Evolutionary conservation across 768 basidiomycete genomes (phyloP).

Genomic region (Polyporus arcularius): DNA sequence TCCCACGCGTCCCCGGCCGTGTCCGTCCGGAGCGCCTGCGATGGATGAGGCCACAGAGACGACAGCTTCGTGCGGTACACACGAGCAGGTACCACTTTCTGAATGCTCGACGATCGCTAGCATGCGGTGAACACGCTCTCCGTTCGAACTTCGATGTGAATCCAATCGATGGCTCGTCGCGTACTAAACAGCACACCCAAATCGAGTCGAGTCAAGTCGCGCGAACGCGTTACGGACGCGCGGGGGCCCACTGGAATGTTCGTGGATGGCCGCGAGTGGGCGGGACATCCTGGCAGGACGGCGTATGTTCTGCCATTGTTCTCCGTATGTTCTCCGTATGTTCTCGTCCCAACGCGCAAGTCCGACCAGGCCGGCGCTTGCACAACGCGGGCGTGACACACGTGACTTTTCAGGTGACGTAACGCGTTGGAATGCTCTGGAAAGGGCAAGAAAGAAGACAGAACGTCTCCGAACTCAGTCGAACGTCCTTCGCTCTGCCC

Average conservation of each 20-base stretch:
- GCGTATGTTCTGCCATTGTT: too few species aligned
- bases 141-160: background rate
- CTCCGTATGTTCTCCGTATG: too few species aligned
- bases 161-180: slow-evolving; percentile 10
- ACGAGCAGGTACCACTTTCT: too few species aligned
- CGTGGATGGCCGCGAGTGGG: too few species aligned
- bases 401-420: slow-evolving; percentile 16
- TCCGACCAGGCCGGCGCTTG: background rate
- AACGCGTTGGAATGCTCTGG: slow-evolving; percentile 21
- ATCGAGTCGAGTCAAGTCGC: too few species aligned
- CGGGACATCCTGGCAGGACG: too few species aligned
- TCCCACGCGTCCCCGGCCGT: slow-evolving; percentile 1
- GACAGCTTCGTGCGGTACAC: too few species aligned
- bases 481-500: slow-evolving; percentile 17
- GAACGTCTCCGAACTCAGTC: slow-evolving; percentile 30
- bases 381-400: slow-evolving; percentile 1
- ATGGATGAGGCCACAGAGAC: too few species aligned
- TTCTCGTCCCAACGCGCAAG: background rate
- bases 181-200: background rate
- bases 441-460: slow-evolving; percentile 21
- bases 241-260: too few species aligned
- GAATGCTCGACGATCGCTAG: too few species aligned
- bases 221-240: too few species aligned
- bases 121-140: too few species aligned
- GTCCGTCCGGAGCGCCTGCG: background rate